A percentile compares a stretch with the other conserved stretches of the same genome.
Conservation (phyloP, 2,329 filamentous ascomycete species). For the Cladosporium sp. region DNA sequence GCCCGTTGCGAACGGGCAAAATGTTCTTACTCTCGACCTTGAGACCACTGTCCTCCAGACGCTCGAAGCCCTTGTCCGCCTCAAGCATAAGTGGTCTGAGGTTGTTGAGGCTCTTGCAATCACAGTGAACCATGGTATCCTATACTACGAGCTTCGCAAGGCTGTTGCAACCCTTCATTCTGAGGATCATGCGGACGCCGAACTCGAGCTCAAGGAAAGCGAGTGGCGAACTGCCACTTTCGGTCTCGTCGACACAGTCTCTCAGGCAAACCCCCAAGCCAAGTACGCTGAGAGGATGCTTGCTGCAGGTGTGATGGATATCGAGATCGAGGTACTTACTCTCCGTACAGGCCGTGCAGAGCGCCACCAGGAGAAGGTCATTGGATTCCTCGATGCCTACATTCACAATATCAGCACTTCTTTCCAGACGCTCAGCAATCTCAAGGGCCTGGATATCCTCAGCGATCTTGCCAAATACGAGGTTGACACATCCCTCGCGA, state of each 20-base stretch:
- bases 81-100: conserved; percentile 71
- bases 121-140: conserved; percentile 91
- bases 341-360: conserved; percentile 78
- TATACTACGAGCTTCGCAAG: conserved; percentile 89
- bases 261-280: conserved; percentile 46
- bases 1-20: conserved; percentile 66
- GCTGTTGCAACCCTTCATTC: conserved; percentile 75
- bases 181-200: conserved; percentile 52
- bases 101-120: conserved; percentile 88
- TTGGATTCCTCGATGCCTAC: conserved; percentile 83
- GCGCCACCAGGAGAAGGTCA: conserved; percentile 75
- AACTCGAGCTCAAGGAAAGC: conserved; percentile 62
- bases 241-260: conserved; percentile 75
- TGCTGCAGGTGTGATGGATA: conserved; percentile 80
- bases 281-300: conserved; percentile 80
- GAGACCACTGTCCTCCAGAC: conserved; percentile 79
- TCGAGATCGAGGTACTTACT: conserved; percentile 82
- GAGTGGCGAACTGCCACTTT: conserved; percentile 90
- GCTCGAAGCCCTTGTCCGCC: conserved; percentile 79
- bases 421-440: conserved; percentile 75
- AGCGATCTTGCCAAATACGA: conserved; percentile 81
- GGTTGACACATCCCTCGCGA: conserved; percentile 64
- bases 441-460: conserved; percentile 82
- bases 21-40: conserved; percentile 66
- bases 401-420: conserved; percentile 77